Percentiles rank a stretch among this genome's conserved stretches.
These are phyloP conservation scores for Pisolithus sp. DNA, from an alignment of 768 basidiomycete species.

Conservation along the genomic window DNA sequence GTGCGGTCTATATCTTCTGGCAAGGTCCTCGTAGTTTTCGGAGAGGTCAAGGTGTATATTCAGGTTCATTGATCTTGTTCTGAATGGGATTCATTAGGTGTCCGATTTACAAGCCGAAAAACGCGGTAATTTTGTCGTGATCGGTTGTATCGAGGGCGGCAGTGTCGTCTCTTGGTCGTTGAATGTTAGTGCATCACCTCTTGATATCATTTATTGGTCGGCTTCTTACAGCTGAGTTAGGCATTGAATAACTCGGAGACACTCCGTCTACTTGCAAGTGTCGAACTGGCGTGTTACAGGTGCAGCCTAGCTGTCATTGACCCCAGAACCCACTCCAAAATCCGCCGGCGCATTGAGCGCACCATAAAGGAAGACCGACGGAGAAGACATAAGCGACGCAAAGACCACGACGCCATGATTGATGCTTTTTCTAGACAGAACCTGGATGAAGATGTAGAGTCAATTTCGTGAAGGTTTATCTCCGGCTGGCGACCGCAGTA, in stretches of 20 bases:
- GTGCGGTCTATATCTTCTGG: constrained; percentile 50
- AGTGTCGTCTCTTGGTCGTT: constrained; percentile 82
- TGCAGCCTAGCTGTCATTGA: constrained; percentile 65
- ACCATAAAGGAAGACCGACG: constrained; percentile 83
- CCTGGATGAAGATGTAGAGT: constrained; percentile 26
- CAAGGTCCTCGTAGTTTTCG: constrained; percentile 64
- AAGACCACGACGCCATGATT: constrained; percentile 78
- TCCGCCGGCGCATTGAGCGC: constrained; percentile 66
- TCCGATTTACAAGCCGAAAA: constrained; percentile 80
- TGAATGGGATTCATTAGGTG: constrained; percentile 30
- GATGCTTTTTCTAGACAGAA: constrained; percentile 64
- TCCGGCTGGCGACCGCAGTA: constrained; percentile 2
- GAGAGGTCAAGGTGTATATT: constrained; percentile 45
- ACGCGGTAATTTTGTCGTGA: constrained; percentile 81
- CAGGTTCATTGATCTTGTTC: not conserved
- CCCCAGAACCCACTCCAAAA: constrained; percentile 57
- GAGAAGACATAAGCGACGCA: constrained; percentile 72
- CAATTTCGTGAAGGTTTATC: constrained; percentile 16
- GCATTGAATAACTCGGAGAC: constrained; percentile 81
- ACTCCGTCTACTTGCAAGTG: constrained; percentile 71
- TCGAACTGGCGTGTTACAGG: constrained; percentile 78
- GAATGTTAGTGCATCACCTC: constrained; percentile 45
- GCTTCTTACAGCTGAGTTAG: constrained; percentile 30
- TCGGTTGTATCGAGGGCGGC: constrained; percentile 68
- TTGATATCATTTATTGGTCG: constrained; percentile 3